Evolutionary conservation across 768 basidiomycete genomes (phyloP).

Genomic region (Tulasnella sp.): DNA sequence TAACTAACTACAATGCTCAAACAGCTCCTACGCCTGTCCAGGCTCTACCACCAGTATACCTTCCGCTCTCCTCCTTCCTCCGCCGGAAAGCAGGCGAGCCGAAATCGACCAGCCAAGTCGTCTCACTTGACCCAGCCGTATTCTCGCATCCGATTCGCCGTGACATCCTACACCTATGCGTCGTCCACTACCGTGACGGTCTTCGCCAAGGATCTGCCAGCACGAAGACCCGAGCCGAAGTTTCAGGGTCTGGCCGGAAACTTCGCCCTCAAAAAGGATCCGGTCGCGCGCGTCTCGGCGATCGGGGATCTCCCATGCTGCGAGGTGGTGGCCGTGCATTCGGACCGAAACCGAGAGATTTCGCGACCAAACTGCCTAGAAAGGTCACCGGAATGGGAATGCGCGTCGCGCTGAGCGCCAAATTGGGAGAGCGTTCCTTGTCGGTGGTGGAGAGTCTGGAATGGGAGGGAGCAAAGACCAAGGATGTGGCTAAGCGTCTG

Average conservation of each 20-base stretch:
- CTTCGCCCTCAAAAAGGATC: conserved; percentile 86
- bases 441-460: conserved; percentile 62
- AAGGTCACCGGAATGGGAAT: conserved; percentile 91
- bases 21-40: not conserved
- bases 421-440: conserved; percentile 61
- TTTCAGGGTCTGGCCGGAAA: conserved; percentile 80
- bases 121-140: conserved; percentile 38
- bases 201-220: conserved; percentile 86
- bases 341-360: conserved; percentile 84
- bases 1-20: not conserved
- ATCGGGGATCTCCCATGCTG: conserved; percentile 74
- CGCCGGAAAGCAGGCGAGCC: conserved; percentile 7
- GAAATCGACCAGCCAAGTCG: conserved; percentile 14
- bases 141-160: conserved; percentile 82
- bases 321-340: conserved; percentile 89
- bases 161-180: conserved; percentile 88
- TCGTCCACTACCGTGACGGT: conserved; percentile 75
- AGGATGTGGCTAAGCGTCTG: conserved; percentile 49
- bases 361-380: conserved; percentile 81
- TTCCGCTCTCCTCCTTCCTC: conserved; percentile 17
- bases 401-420: conserved; percentile 76
- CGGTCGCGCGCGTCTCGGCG: conserved; percentile 82
- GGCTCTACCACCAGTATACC: conserved; percentile 11
- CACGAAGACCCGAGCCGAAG: conserved; percentile 87
- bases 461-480: conserved; percentile 67